Percentiles rank a stretch among this genome's conserved stretches.
phyloP scores from a whole-genome alignment of 2,329 filamentous ascomycete genomes.

The Microsporum ferrugineum region DNA sequence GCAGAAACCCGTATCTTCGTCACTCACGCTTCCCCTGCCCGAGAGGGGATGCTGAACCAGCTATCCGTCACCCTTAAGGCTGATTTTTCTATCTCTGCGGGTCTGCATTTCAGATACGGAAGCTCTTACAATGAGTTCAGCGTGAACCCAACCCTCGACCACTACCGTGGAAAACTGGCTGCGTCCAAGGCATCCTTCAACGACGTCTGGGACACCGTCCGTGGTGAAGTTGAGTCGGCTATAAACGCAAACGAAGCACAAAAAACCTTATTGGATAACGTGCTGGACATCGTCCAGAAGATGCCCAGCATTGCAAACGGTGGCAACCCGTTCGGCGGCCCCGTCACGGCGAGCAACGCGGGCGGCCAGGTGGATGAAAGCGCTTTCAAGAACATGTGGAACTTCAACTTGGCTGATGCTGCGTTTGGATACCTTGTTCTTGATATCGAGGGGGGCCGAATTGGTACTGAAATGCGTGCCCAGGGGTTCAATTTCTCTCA shows the following conservation, averaged over 20 bases:
- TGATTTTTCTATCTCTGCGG: constrained; percentile 94
- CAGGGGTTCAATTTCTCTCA: constrained; percentile 99
- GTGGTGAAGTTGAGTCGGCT: constrained; percentile 85
- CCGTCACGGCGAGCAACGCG: constrained; percentile 54
- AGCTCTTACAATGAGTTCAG: constrained; percentile 99
- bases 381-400: constrained; percentile 99
- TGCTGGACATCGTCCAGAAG: constrained; percentile 87
- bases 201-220: constrained; percentile 98
- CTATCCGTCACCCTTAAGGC: constrained; percentile 94
- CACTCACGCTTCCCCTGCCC: constrained; percentile 90
- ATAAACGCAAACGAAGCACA: constrained; percentile 90
- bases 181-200: constrained; percentile 98
- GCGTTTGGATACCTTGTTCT: constrained; percentile 93
- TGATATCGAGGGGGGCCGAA: constrained; percentile 88
- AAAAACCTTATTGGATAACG: constrained; percentile 81
- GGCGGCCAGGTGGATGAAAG: constrained; percentile 93
- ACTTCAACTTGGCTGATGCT: constrained; percentile 95
- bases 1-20: constrained; percentile 95
- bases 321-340: constrained; percentile 91
- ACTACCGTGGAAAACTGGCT: constrained; percentile 95
- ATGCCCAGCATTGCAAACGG: constrained; percentile 94
- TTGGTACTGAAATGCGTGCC: constrained; percentile 96
- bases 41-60: constrained; percentile 94
- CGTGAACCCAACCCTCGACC: constrained; percentile 93
- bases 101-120: constrained; percentile 94